phyloP scores from a whole-genome alignment of 805 yeast genomes.

The Yarrowia sp. region DNA sequence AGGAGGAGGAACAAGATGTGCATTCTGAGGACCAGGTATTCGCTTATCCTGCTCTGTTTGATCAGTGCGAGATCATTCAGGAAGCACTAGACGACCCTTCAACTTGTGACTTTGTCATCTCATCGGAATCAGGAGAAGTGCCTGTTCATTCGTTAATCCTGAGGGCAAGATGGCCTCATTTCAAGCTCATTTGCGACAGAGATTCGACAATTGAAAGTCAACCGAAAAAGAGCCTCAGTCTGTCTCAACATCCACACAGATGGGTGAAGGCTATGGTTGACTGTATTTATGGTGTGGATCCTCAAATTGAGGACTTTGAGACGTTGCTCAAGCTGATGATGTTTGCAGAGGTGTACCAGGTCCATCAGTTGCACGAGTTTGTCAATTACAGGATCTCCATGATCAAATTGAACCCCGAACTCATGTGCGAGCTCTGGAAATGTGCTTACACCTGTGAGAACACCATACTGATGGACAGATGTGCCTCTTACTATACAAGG shows the following conservation, averaged over 20 bases:
- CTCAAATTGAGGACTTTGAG: slow-evolving; percentile 2
- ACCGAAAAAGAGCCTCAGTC: slow-evolving; percentile 6
- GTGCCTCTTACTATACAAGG: neutral
- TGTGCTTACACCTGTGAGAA: slow-evolving; percentile 11
- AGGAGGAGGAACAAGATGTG: neutral
- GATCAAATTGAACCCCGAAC: neutral
- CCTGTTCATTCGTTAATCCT: slow-evolving; percentile 18
- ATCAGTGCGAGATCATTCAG: slow-evolving; percentile 17
- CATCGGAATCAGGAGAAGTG: slow-evolving; percentile 5
- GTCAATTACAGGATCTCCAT: slow-evolving; percentile 4
- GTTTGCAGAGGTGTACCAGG: slow-evolving; percentile 21
- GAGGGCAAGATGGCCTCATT: slow-evolving; percentile 14
- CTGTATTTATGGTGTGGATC: slow-evolving; percentile 22
- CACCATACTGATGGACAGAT: neutral
- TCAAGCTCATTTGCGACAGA: slow-evolving; percentile 15
- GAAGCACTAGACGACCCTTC: slow-evolving; percentile 17
- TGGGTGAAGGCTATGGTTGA: slow-evolving; percentile 32
- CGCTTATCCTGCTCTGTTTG: neutral
- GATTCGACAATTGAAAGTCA: neutral
- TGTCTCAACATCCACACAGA: neutral
- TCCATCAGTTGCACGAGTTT: slow-evolving; percentile 8
- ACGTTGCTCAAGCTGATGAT: slow-evolving; percentile 23
- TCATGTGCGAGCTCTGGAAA: slow-evolving; percentile 19
- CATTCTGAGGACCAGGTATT: neutral
- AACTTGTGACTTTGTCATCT: slow-evolving; percentile 7